These are phyloP conservation scores for Penicillium sp. DNA, from an alignment of 2,329 filamentous ascomycete genomes.

Conservation along the genomic window DNA sequence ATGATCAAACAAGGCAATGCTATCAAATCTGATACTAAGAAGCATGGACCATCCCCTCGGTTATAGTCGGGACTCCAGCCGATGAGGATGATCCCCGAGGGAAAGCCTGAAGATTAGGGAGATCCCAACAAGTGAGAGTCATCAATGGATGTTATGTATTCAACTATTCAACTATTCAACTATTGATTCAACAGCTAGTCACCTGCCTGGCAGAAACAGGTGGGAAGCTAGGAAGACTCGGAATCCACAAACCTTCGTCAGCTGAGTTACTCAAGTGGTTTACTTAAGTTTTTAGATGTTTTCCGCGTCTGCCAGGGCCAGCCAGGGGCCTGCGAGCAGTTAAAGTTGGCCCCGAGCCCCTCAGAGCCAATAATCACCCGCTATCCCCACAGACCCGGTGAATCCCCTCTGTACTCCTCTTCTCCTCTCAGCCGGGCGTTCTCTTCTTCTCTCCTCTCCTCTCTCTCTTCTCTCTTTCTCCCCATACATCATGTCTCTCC, in stretches of 20 bases:
- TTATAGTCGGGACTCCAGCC: conserved; percentile 9
- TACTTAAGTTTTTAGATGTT: conserved; percentile 4
- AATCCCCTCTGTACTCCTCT: neutral
- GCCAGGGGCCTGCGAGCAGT: neutral
- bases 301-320: neutral
- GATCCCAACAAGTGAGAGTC: conserved; percentile 1
- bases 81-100: conserved; percentile 12
- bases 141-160: neutral
- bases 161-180: neutral
- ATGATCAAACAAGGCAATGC: neutral
- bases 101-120: neutral
- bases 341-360: conserved; percentile 5
- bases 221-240: too few relatives aligned
- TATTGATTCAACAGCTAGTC: neutral
- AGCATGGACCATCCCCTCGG: conserved; percentile 12
- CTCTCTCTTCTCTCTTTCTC: neutral
- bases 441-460: neutral
- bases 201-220: neutral
- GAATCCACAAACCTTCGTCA: neutral
- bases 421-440: too few relatives aligned
- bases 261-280: conserved; percentile 2
- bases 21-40: neutral
- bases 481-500: conserved; percentile 31
- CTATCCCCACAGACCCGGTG: neutral
- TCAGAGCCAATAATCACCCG: neutral